Conservation (phyloP, 1,139 yeast species). For the Citeromyces hawaiiensis region DNA sequence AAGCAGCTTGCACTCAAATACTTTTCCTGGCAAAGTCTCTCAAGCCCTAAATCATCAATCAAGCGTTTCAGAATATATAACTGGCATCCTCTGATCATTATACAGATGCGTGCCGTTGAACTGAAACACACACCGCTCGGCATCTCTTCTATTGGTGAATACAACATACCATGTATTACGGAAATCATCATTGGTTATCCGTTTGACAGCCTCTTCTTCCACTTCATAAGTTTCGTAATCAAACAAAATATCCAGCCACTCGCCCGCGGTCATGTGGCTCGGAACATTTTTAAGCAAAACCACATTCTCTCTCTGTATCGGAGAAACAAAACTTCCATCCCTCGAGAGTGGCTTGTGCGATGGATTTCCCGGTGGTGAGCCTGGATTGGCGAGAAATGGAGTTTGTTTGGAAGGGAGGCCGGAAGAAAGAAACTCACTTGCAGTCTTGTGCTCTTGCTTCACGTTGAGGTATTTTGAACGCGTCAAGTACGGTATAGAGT, state of each 20-base stretch:
- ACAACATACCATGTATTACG: constrained; percentile 28
- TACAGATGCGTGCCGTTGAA: constrained; percentile 35
- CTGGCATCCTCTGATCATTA: constrained; percentile 17
- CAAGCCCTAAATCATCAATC: constrained; percentile 14
- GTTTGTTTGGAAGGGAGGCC: constrained; percentile 2
- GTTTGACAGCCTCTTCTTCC: constrained; percentile 17
- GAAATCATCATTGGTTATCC: constrained; percentile 15
- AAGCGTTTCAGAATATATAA: constrained; percentile 20
- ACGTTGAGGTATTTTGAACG: constrained; percentile 3
- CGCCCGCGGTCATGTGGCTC: constrained; percentile 13
- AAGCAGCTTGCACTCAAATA: too few relatives aligned
- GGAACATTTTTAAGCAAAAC: constrained; percentile 18
- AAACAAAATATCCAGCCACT: constrained; percentile 22
- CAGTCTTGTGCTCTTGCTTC: background rate
- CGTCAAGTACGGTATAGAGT: constrained; percentile 7
- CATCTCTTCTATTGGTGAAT: constrained; percentile 34
- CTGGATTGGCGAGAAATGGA: constrained; percentile 6
- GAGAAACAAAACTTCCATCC: background rate
- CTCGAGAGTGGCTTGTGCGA: background rate
- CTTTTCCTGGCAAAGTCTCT: too few relatives aligned
- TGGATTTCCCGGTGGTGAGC: background rate
- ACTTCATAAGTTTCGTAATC: constrained; percentile 24
- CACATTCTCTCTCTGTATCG: constrained; percentile 9
- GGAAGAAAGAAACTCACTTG: background rate
- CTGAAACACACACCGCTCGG: constrained; percentile 38